phyloP scores from a whole-genome alignment of 495 filamentous ascomycete species.

The Collariella sp. region DNA sequence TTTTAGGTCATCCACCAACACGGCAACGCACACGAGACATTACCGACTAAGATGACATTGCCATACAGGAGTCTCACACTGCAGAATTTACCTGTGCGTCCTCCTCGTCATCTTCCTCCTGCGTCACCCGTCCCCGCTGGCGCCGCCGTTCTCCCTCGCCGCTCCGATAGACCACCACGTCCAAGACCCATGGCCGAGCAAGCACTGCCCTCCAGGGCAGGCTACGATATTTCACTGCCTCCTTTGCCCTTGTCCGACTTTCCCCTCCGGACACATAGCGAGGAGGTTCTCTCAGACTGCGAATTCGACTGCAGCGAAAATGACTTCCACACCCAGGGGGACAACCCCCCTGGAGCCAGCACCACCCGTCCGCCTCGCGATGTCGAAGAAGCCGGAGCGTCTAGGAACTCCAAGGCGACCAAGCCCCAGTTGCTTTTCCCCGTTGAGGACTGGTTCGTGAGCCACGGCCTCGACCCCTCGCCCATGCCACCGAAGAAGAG shows the following conservation, averaged over 20 bases:
- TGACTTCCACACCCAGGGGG: not conserved
- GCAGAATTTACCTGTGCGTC: not conserved
- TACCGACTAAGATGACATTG: not conserved
- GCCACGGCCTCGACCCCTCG: slow-evolving; percentile 9
- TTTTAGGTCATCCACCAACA: too few relatives aligned
- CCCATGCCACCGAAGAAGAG: slow-evolving; percentile 27
- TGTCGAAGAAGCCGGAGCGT: not conserved
- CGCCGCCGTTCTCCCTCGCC: not conserved
- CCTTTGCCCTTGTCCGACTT: not conserved
- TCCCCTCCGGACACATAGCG: not conserved
- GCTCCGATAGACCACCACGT: not conserved
- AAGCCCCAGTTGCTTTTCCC: slow-evolving; percentile 1
- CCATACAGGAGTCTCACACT: not conserved
- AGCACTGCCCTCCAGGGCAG: not conserved
- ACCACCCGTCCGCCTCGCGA: not conserved
- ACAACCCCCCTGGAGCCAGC: slow-evolving; percentile 1
- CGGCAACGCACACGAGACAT: not conserved
- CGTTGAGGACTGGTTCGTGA: slow-evolving; percentile 5
- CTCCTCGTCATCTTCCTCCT: not conserved
- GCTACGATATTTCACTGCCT: not conserved
- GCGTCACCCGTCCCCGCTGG: not conserved
- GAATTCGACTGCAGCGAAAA: slow-evolving; percentile 4
- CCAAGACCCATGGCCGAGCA: not conserved
- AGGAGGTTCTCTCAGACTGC: not conserved
- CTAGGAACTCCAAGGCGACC: slow-evolving; percentile 1